Evolutionary conservation across 176 grass and related monocot species (phyloP).

Genomic region (Phragmites australis): DNA sequence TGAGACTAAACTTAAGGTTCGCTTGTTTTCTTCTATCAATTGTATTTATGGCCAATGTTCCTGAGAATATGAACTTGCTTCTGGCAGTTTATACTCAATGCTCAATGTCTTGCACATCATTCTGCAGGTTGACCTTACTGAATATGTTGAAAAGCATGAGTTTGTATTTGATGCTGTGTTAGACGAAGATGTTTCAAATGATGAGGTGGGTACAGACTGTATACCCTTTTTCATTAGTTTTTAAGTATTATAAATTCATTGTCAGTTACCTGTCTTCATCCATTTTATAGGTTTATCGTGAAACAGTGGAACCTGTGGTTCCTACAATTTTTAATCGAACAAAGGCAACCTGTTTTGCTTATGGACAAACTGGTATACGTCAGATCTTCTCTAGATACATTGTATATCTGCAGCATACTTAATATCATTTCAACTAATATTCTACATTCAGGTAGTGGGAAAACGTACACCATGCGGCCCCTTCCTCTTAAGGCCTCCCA

Average conservation of each 20-base stretch:
- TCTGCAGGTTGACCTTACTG: slow-evolving; percentile 88
- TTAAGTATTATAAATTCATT: slow-evolving; percentile 29
- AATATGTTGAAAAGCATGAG: slow-evolving; percentile 97
- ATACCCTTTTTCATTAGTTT: slow-evolving; percentile 15
- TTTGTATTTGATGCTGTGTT: slow-evolving; percentile 99
- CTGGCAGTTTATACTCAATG: slow-evolving; percentile 14
- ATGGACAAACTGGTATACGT: slow-evolving; percentile 92
- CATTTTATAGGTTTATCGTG: slow-evolving; percentile 77
- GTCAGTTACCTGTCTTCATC: slow-evolving; percentile 6
- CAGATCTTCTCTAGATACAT: slow-evolving; percentile 19
- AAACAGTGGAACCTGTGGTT: slow-evolving; percentile 95
- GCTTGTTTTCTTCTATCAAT: slow-evolving; percentile 25
- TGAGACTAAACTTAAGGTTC: slow-evolving; percentile 99
- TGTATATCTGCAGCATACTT: slow-evolving; percentile 20
- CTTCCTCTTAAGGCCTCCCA: slow-evolving; percentile 95
- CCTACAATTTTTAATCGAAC: slow-evolving; percentile 95
- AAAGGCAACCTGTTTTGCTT: slow-evolving; percentile 99
- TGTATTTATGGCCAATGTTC: slow-evolving; percentile 15
- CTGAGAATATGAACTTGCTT: slow-evolving; percentile 4
- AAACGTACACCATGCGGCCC: slow-evolving; percentile 97
- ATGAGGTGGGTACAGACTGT: slow-evolving; percentile 55
- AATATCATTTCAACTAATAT: slow-evolving; percentile 22
- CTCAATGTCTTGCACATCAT: slow-evolving; percentile 21
- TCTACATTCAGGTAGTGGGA: slow-evolving; percentile 83
- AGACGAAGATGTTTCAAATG: slow-evolving; percentile 96